Evolutionary conservation across 1,284 basidiomycete species (phyloP).

Genomic region (Mycocalia duriaeana): DNA sequence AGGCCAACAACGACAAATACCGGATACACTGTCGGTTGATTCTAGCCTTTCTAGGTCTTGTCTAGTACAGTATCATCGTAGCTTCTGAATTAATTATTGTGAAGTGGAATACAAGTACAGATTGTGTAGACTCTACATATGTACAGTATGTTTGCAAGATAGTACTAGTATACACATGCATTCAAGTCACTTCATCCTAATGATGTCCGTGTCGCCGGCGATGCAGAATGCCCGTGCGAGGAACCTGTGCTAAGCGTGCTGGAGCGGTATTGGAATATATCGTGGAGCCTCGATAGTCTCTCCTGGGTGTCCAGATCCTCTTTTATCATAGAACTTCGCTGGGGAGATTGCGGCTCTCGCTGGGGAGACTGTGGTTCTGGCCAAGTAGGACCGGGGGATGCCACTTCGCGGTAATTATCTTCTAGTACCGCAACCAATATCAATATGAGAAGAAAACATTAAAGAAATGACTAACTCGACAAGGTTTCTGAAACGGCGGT

Average conservation of each 20-base stretch:
- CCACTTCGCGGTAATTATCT: constrained; percentile 40
- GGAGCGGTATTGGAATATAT: constrained; percentile 77
- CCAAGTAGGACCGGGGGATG: constrained; percentile 16
- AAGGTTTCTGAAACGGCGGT: constrained; percentile 74
- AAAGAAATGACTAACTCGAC: constrained; percentile 54
- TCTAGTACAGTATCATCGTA: not conserved
- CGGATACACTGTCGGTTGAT: no score
- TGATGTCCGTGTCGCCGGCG: constrained; percentile 18
- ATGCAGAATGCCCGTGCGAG: constrained; percentile 37
- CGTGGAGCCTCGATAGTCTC: constrained; percentile 67
- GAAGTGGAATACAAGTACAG: not conserved
- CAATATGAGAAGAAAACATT: no score
- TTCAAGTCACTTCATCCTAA: constrained; percentile 2
- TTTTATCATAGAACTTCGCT: constrained; percentile 19
- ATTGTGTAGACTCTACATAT: not conserved
- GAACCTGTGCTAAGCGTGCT: constrained; percentile 63
- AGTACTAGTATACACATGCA: not conserved
- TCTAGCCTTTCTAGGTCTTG: not conserved
- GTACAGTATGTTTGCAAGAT: not conserved
- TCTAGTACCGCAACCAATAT: no score
- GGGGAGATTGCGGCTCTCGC: constrained; percentile 26
- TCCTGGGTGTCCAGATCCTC: constrained; percentile 47
- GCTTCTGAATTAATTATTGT: not conserved
- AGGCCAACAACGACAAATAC: constrained; percentile 4
- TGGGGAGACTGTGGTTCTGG: constrained; percentile 28